Evolutionary conservation across 805 yeast species (phyloP), one percentile per base, ranked within the genome.

Genomic region (Wickerhamiella hasegawae): DNA sequence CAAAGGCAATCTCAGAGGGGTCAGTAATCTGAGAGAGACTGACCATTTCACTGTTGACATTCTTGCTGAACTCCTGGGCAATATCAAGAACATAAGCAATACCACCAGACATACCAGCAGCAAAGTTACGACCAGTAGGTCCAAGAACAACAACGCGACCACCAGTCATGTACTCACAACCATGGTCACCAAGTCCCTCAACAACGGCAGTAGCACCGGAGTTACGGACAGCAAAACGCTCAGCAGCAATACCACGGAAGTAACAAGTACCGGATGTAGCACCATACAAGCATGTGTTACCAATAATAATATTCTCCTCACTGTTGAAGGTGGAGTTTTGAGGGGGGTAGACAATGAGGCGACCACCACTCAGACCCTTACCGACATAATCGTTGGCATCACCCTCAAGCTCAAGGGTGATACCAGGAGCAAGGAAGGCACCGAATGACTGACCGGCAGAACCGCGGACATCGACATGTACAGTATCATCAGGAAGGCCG

Each of bases 71-170:
- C 54, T 84, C 95, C 54, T 85, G 94, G 34, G 90, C 96, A 66
- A 87, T 80, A 50, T 85, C 94, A 49, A 87, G 68, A 40, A 92
- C 96, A 54, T 87, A 87, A 12, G 95, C 93, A 58, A 90, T 87
- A 73, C 98, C 98, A 62, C 98, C 98, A 49, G 96, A 85, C 79
- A 90, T 90, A 66, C 98, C 98, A 38, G 98, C 94, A 41, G 75
- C 95, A 56, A 80, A 80, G 66, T 84, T 77, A 44, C 96, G 73
- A 40, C 94, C 96, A 49, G 94, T 81, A 40, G 74, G 62, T 32
- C 96, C 94, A 47, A 87, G 69, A 32, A 87, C 84, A 53, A 87
- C 83, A 42, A 90, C 94, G 51, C 97, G 74, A 56, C 98, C 98
- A 58, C 98, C 97, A 48, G 97, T 85, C 98, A 87, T 87, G 63